A percentile compares a stretch with the other conserved stretches of the same genome.
These are phyloP conservation scores for Pseudogymnoascus sp. DNA, from an alignment of 2,329 filamentous ascomycete genomes.

Conservation along the genomic window DNA sequence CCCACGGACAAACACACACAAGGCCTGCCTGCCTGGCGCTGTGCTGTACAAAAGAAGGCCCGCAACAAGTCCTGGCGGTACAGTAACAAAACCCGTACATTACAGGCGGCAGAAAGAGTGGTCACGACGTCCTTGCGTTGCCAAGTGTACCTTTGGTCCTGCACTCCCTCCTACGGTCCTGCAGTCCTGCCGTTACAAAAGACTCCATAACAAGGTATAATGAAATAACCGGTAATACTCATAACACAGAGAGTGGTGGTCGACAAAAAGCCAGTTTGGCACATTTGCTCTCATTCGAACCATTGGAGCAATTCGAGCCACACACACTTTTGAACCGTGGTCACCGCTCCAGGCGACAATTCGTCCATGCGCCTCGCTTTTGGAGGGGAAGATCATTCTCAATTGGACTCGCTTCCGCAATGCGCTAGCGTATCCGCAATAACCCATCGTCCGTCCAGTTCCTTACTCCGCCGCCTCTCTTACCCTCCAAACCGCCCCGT, in stretches of 20 bases:
- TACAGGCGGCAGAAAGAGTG: neutral
- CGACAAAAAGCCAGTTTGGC: neutral
- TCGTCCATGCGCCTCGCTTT: conserved; percentile 7
- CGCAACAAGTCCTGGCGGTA: neutral
- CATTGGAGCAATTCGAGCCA: neutral
- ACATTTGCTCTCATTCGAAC: conserved; percentile 5
- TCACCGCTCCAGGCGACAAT: conserved; percentile 1
- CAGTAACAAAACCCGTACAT: conserved; percentile 1
- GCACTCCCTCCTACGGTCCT: neutral
- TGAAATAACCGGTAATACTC: neutral
- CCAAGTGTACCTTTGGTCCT: neutral
- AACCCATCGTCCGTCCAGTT: conserved; percentile 5
- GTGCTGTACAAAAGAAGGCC: neutral
- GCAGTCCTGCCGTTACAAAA: neutral
- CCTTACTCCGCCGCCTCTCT: conserved; percentile 7
- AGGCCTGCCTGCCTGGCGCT: neutral
- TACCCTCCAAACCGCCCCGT: conserved; percentile 1
- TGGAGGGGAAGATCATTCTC: conserved; percentile 3
- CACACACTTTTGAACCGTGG: conserved; percentile 5
- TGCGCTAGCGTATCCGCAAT: conserved; percentile 9
- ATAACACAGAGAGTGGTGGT: neutral
- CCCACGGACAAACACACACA: neutral
- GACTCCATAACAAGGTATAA: neutral
- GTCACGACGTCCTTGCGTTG: conserved; percentile 1
- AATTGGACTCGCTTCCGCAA: conserved; percentile 9